These are phyloP conservation scores for Phytopythium mirpurense DNA, from an alignment of 352 stramenopile species.

Conservation along the genomic window DNA sequence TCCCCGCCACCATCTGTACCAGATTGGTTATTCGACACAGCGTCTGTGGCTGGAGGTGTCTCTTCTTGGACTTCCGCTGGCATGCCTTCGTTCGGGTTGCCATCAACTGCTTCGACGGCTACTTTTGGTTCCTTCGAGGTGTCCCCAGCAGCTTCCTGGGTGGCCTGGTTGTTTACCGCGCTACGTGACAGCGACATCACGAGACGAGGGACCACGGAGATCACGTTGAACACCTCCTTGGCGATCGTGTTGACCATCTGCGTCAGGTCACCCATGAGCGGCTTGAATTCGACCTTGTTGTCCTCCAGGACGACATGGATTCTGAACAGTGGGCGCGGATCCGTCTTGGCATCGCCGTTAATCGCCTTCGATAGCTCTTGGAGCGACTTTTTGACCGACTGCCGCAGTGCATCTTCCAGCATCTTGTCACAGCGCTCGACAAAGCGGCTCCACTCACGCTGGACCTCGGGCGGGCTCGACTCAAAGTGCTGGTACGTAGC, in stretches of 20 bases:
- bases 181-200: constrained; percentile 36
- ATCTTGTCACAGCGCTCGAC: constrained; percentile 88
- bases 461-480: constrained; percentile 84
- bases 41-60: no score
- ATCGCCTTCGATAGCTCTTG: constrained; percentile 93
- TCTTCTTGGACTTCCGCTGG: constrained; percentile 15
- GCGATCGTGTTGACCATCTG: constrained; percentile 93
- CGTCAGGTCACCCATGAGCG: constrained; percentile 92
- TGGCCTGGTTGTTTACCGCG: constrained; percentile 16
- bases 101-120: constrained; percentile 3
- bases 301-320: constrained; percentile 94
- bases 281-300: constrained; percentile 91
- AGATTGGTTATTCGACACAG: background rate
- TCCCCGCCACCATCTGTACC: background rate
- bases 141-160: constrained; percentile 11
- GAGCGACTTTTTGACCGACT: constrained; percentile 93
- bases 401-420: constrained; percentile 87
- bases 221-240: constrained; percentile 94
- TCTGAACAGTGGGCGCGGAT: constrained; percentile 89
- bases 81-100: constrained; percentile 7
- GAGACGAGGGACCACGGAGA: constrained; percentile 89
- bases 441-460: constrained; percentile 91
- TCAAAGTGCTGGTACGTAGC: constrained; percentile 92
- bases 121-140: background rate
- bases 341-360: constrained; percentile 90